A percentile compares a stretch with the other conserved stretches of the same genome.
Conservation (phyloP, 176 grass and related monocot genomes). For the Eragrostis nindensis region DNA sequence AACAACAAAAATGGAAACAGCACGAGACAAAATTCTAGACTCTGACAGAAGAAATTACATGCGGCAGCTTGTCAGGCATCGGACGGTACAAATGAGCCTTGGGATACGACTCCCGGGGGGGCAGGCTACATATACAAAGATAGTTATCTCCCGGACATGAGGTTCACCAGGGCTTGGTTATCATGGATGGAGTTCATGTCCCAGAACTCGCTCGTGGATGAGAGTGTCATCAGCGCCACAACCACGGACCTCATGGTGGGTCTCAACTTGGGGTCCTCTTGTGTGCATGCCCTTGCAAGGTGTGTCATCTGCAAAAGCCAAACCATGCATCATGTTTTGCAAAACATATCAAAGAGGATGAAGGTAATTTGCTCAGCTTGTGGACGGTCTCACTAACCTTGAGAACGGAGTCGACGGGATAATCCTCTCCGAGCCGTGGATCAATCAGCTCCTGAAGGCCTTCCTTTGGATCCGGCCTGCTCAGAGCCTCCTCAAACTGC, state of each 20-base stretch:
- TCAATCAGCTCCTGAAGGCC: slow-evolving; percentile 61
- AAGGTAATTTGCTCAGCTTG: background rate
- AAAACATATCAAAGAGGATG: background rate
- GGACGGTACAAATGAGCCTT: background rate
- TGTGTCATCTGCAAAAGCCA: slow-evolving; percentile 57
- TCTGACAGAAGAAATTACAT: background rate
- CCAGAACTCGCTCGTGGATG: slow-evolving; percentile 77
- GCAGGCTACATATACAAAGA: background rate
- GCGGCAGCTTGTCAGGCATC: background rate
- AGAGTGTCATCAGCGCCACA: slow-evolving; percentile 78
- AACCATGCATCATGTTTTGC: background rate
- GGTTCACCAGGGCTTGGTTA: slow-evolving; percentile 65
- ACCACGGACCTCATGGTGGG: slow-evolving; percentile 85
- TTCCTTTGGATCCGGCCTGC: slow-evolving; percentile 61
- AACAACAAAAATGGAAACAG: background rate
- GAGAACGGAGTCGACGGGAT: slow-evolving; percentile 64
- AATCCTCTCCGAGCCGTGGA: slow-evolving; percentile 67
- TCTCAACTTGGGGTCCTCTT: slow-evolving; percentile 70
- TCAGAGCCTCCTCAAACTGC: slow-evolving; percentile 84
- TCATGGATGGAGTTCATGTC: slow-evolving; percentile 69
- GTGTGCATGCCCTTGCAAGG: slow-evolving; percentile 79
- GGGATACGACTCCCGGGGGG: slow-evolving; percentile 33
- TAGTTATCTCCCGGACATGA: slow-evolving; percentile 70
- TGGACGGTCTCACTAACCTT: slow-evolving; percentile 41
- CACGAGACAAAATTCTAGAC: background rate